Evolutionary conservation across 345 rosid species (phyloP).

Genomic region (Melaleuca alternifolia): DNA sequence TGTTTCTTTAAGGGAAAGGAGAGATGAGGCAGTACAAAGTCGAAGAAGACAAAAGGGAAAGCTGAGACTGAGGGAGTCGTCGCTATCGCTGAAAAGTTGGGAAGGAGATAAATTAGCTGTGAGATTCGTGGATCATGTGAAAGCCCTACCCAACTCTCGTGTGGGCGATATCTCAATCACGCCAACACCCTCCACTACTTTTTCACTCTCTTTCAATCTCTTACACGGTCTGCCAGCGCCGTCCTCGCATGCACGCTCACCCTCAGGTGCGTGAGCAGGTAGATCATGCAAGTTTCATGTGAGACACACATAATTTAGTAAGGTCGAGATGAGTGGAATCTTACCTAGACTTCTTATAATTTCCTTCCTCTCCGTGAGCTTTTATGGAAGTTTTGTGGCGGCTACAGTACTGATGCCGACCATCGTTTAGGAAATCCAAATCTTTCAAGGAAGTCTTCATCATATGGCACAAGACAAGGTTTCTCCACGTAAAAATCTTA

Average conservation of each 20-base stretch:
- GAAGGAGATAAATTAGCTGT: not conserved
- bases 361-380: not conserved
- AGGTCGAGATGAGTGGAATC: not conserved
- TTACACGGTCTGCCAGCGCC: not conserved
- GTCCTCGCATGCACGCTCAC: not conserved
- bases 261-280: not conserved
- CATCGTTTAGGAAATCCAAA: too few species aligned
- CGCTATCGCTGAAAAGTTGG: slow-evolving; percentile 12
- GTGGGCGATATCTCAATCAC: not conserved
- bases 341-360: not conserved
- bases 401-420: not conserved
- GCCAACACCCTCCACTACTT: slow-evolving; percentile 13
- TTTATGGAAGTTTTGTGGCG: not conserved
- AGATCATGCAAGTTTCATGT: not conserved
- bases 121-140: slow-evolving; percentile 33
- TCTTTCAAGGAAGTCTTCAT: too few species aligned
- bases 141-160: not conserved
- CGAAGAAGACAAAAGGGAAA: not conserved
- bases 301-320: not conserved
- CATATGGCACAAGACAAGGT: fast-evolving
- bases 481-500: not conserved
- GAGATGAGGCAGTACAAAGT: not conserved
- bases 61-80: not conserved
- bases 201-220: slow-evolving; percentile 8
- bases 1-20: not conserved